Evolutionary conservation across 164 flowering plant genomes (phyloP), one percentile per base, ranked within the genome.

Genomic region (Vitis labrusca): DNA sequence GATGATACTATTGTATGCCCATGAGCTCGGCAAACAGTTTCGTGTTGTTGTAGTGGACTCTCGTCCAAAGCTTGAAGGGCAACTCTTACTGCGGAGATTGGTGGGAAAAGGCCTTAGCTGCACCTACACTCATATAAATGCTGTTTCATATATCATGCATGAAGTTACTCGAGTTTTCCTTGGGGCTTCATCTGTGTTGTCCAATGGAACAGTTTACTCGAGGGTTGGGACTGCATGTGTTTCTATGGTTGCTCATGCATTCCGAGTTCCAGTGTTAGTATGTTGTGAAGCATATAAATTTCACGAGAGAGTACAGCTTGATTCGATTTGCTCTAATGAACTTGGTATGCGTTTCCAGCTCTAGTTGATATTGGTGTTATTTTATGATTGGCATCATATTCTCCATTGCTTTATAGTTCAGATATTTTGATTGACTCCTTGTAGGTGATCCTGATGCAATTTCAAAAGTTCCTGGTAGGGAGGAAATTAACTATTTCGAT

Each of bases 241-340:
- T 60, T 94, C 97, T 56, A 94, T 92, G 98, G 98, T 89, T 68
- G 98, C 97, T 66, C 88, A 94, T 87, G 89, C 87, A 48, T 92
- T 90, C 53, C 88, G 77, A 71, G 93, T 94, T 64, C 98, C 97
- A 1, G 94, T 94, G 48, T 67, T 94, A 73, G 85, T 94, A 47
- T 92, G 97, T 53, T 94, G 98, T 74, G 98, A 94, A 80, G 92
- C 98, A 30, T 94, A 94, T 73, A 94, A 94, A 69, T 92, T 94
- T 76, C 92, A 94, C 66, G 98, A 92, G 73, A 83, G 98, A 78
- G 98, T 94, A 17, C 98, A 89, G 73, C 97, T 94, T 74, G 98
- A 94, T 84, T 94, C 98, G 60, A 91, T 94, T 67, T 94, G 98
- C 85, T 88, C 86, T 32, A 92, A 94, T 75, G 97, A 94, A 77